Conservation (phyloP, 1,139 yeast genomes). For the Candida tropicalis region DNA sequence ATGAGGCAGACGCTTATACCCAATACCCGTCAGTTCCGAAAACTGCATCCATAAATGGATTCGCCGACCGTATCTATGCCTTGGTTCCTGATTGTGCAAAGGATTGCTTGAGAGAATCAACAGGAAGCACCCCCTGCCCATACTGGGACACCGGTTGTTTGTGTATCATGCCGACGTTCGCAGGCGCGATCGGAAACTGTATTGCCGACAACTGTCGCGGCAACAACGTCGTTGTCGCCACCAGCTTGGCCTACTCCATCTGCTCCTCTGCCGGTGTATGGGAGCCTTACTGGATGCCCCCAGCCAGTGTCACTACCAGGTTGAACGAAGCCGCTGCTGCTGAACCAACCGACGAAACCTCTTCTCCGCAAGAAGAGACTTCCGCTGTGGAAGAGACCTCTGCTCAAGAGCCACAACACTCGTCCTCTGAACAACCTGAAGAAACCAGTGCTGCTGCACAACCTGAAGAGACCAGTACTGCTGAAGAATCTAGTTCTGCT, state of each 20-base stretch:
- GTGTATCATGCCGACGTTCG: conserved; percentile 36
- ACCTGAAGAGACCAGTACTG: too few relatives aligned
- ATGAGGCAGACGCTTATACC: conserved; percentile 18
- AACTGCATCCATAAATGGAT: conserved; percentile 39
- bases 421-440: neutral
- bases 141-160: conserved; percentile 43
- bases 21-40: conserved; percentile 36
- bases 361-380: neutral
- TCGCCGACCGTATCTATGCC: conserved; percentile 35
- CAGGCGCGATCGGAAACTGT: conserved; percentile 31
- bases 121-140: conserved; percentile 33
- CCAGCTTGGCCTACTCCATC: conserved; percentile 41
- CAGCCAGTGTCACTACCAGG: conserved; percentile 32
- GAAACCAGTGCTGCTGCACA: conserved; percentile 6
- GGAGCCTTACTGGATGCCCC: conserved; percentile 42
- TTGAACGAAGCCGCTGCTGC: conserved; percentile 33
- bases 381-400: neutral
- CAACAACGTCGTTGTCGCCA: conserved; percentile 37
- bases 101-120: conserved; percentile 28
- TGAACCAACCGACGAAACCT: conserved; percentile 6
- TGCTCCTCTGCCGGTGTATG: conserved; percentile 48
- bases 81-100: conserved; percentile 28
- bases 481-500: neutral
- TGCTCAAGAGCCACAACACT: neutral
- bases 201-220: conserved; percentile 35